Conservation (phyloP, 768 basidiomycete genomes). For the Hygrophoropsis aurantiaca region DNA sequence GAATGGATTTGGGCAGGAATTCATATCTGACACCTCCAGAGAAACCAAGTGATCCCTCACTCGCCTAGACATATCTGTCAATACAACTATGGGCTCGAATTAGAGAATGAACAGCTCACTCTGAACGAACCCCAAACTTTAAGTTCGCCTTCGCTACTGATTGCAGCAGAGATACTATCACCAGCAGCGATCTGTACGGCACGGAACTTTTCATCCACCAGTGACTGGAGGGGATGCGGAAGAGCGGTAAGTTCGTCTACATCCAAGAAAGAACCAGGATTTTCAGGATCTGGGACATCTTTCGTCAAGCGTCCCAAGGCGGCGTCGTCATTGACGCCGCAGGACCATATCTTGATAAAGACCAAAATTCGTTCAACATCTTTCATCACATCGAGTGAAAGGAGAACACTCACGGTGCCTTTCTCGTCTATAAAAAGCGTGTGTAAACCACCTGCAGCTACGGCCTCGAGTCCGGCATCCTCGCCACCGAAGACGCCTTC, state of each 20-base stretch:
- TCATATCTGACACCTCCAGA: conserved; percentile 66
- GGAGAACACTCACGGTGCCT: conserved; percentile 68
- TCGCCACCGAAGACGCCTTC: conserved; percentile 69
- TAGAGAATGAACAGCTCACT: conserved; percentile 44
- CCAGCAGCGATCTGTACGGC: conserved; percentile 83
- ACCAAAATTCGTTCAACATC: not conserved
- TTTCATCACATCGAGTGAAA: conserved; percentile 6
- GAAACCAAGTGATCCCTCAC: conserved; percentile 86
- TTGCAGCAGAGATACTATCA: conserved; percentile 84
- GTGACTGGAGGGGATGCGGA: conserved; percentile 65
- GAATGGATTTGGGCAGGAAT: conserved; percentile 58
- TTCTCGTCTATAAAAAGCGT: conserved; percentile 85
- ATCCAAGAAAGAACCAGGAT: conserved; percentile 57
- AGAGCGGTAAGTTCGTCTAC: conserved; percentile 49
- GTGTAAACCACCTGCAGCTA: conserved; percentile 87
- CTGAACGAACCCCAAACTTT: conserved; percentile 91
- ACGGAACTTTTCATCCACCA: conserved; percentile 79
- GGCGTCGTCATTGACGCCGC: conserved; percentile 86
- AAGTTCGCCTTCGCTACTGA: conserved; percentile 77
- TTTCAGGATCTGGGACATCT: conserved; percentile 55
- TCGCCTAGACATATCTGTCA: conserved; percentile 43
- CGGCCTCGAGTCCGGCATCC: conserved; percentile 77
- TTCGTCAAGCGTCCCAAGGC: conserved; percentile 80
- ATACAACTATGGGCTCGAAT: not conserved
- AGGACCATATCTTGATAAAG: conserved; percentile 69